Base-by-base conservation (phyloP, 2,329 filamentous ascomycete species). In the Spiromastix sp. region DNA sequence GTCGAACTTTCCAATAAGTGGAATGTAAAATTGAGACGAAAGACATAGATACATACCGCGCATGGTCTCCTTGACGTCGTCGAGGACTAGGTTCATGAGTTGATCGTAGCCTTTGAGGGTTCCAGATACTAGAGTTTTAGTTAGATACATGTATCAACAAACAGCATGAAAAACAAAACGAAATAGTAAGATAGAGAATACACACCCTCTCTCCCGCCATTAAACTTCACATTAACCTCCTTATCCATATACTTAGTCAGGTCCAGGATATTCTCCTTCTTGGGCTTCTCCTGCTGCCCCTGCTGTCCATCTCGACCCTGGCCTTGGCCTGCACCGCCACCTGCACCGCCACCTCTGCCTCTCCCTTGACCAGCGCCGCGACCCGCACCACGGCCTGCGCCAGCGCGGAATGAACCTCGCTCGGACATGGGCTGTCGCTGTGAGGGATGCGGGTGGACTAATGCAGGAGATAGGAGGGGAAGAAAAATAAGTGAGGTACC, bases 221-320 rank as follows among this genome's bases (percentile, higher is more conserved):
- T 95, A 61, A 98, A 96, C 65, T 96, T 96, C 57, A 98, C 87
- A 7, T 74, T 82, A 48, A 98, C 85, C 55, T 81, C 74, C 74
- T 95, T 93, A 62, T 98, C 86, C 81, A 94, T 86, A 63, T 96
- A 98, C 67, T 94, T 94, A 56, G 72, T 77, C 52, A 98, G 63
- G 56, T 98, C 89, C 36, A 98, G 75, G 51, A 98, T 98, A 60
- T 95, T 96, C 64, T 98, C 91, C 71, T 96, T 96, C 77, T 94
- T 95, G 42, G 86, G 85, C 50, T 80, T 76, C 63, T 93, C 84
- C 48, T 72, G 65, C 42, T 73, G 65, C 41, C 70, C 60, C 18
- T 38, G 36, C n/a, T 33, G 17, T 38, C 65, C 60, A 31, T 61
- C 61, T 34, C 63, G 59, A 25, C 64, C 60, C 33, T 63, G 62